These are phyloP conservation scores for Adansonia rubrostipa DNA, from an alignment of 441 rosid species.

Conservation along the genomic window DNA sequence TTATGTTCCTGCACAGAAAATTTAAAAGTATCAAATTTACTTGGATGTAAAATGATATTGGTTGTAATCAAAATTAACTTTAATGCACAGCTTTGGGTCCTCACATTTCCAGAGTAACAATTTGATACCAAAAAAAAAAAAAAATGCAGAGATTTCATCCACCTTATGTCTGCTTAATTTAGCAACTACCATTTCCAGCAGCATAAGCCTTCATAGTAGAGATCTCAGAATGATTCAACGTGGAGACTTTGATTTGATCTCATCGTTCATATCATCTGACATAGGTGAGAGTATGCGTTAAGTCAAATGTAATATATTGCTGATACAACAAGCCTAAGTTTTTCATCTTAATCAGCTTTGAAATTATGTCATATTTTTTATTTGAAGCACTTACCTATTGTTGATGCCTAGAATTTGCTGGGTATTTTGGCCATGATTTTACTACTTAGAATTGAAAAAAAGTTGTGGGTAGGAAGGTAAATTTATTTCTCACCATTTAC, in stretches of 20 bases:
- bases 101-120: not conserved
- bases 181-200: not conserved
- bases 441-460: not conserved
- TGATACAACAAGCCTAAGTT: not conserved
- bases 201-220: not conserved
- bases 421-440: not conserved
- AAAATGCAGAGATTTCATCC: not conserved
- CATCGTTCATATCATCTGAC: not conserved
- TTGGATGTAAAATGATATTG: not conserved
- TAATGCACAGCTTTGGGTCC: not conserved
- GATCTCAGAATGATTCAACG: not conserved
- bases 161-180: too few relatives aligned
- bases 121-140: not conserved
- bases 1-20: not conserved
- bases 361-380: not conserved
- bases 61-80: not conserved
- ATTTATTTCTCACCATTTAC: not conserved
- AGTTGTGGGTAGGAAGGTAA: not conserved
- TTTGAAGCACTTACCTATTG: not conserved
- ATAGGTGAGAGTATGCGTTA: too few relatives aligned
- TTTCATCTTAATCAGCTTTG: not conserved
- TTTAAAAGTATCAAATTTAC: not conserved
- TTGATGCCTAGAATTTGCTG: not conserved
- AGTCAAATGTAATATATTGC: too few relatives aligned
- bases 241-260: not conserved